Base-by-base conservation (phyloP, 2,329 filamentous ascomycete genomes). In the Apiospora kogelbergensis region DNA sequence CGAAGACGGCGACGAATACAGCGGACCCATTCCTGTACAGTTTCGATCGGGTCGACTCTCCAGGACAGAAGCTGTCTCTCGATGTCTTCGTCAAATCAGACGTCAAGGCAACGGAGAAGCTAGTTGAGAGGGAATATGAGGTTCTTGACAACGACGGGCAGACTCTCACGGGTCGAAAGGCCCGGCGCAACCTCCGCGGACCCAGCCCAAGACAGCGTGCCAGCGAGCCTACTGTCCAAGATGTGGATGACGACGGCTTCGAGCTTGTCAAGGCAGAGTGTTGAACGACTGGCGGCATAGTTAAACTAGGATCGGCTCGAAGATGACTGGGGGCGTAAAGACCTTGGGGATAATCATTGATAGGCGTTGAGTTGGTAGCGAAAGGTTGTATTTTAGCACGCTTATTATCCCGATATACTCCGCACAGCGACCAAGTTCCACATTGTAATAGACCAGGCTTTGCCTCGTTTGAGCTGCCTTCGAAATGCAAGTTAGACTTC, bases 71-170 rank as follows among this genome's bases (percentile, higher is more conserved):
- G 2, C 70, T 84, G 66, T 78, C 81, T 11, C 80, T 85, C 1
- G 80, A 80, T 20, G 72, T 79, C 33, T 81, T 80, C 67, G 73
- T 81, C 68, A 81, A 80, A 72, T 68, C 75, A 69, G 74, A 79
- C 75, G 68, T 77, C 67, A 71, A 79, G 74, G 81, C 80, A 65
- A 85, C 81, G 41, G 83, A 84, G 74, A 81, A 79, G 72, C 75
- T 84, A 66, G 79, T 84, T 53, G 81, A 84, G 76, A 81, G 81
- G 72, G 83, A 85, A 75, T 85, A 84, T 72, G 83, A 84, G 75
- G 80, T 85, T 37, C 71, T 85, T 17, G 83, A 85, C 71, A 78
- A 71, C 71, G 82, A 84, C 60, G 83, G 83, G 24, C 79, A 84
- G 46, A 75, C 80, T 1, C 77, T 84, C 45, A 81, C 79, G 73